These are phyloP conservation scores for Penicillium sp. DNA, from an alignment of 2,329 filamentous ascomycete genomes.

Conservation along the genomic window DNA sequence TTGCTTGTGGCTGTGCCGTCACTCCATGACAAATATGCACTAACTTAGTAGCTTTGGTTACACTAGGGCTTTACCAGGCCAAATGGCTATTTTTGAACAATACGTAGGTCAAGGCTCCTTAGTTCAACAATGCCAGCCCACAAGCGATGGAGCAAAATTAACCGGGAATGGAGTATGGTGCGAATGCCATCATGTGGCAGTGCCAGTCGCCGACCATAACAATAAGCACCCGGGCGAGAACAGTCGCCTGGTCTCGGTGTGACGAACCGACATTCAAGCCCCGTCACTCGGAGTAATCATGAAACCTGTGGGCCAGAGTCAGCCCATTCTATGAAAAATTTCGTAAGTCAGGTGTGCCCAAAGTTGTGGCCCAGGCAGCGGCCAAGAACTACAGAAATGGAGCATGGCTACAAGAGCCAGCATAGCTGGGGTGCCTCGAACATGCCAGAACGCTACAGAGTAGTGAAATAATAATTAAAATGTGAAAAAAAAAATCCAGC, in stretches of 20 bases:
- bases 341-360: slow-evolving; percentile 1
- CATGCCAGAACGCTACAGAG: background rate
- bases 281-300: background rate
- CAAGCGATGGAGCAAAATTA: background rate
- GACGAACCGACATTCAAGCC: background rate
- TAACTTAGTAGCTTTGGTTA: no score
- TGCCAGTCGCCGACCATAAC: background rate
- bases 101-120: background rate
- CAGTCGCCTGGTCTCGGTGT: background rate
- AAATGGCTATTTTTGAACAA: no score
- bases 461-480: background rate
- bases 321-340: background rate
- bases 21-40: no score
- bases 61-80: no score
- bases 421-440: background rate
- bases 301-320: background rate
- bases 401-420: background rate
- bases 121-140: background rate
- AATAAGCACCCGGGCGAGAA: background rate
- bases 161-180: no score
- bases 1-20: no score
- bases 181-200: background rate
- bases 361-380: background rate
- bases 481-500: background rate
- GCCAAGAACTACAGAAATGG: slow-evolving; percentile 4